Conservation (phyloP, 148 eudicot species). For the Simmondsia chinensis region DNA sequence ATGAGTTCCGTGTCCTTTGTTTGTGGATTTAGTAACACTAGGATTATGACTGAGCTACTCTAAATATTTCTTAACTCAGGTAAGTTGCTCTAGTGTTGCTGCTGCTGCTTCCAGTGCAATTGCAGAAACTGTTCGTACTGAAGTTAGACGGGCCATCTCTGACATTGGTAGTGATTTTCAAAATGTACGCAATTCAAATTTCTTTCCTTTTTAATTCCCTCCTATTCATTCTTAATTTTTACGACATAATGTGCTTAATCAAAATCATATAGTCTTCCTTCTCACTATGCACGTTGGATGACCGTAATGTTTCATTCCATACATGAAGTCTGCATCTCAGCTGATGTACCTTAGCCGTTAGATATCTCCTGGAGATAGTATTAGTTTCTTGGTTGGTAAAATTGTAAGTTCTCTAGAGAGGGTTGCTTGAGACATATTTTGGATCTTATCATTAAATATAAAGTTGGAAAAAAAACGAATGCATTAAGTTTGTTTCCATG, state of each 20-base stretch:
- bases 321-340: too few relatives aligned
- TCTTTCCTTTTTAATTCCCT: neutral
- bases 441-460: too few relatives aligned
- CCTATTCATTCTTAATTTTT: neutral
- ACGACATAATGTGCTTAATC: neutral
- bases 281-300: neutral
- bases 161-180: constrained; percentile 44
- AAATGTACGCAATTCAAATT: constrained; percentile 21
- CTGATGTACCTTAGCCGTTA: too few relatives aligned
- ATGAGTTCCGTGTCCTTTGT: constrained; percentile 19
- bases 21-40: neutral
- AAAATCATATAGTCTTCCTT: neutral
- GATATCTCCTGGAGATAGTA: too few relatives aligned
- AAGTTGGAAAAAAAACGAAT: too few relatives aligned
- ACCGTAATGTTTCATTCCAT: too few relatives aligned
- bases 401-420: too few relatives aligned
- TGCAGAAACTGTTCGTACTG: constrained; percentile 54
- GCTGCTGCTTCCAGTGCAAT: constrained; percentile 22
- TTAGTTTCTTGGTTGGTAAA: too few relatives aligned
- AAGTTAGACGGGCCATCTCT: constrained; percentile 51
- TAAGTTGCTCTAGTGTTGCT: constrained; percentile 12
- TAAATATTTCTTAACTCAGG: constrained; percentile 11
- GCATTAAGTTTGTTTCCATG: too few relatives aligned
- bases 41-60: neutral
- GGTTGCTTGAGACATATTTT: too few relatives aligned